phyloP scores from a whole-genome alignment of 305 asterid species.

The Petunia hybrid region DNA sequence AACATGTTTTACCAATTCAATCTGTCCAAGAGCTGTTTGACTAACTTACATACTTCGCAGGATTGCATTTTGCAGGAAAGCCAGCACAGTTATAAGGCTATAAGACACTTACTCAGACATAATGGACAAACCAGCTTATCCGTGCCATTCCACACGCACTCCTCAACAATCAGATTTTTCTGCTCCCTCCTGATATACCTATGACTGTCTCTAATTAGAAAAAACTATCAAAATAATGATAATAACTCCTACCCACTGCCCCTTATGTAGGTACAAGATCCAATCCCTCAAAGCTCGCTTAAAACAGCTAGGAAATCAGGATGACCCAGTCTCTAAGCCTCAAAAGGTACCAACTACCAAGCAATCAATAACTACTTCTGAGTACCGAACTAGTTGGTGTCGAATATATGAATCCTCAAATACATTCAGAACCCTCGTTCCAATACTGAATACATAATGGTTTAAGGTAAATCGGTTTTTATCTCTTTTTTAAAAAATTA shows the following conservation, averaged over 20 bases:
- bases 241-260: not conserved
- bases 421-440: not conserved
- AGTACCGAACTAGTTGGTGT: not conserved
- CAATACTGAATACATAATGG: too few relatives aligned
- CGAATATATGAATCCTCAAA: not conserved
- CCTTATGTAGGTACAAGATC: not conserved
- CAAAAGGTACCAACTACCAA: not conserved
- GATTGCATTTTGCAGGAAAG: not conserved
- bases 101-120: not conserved
- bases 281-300: not conserved
- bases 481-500: not conserved
- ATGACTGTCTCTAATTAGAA: not conserved
- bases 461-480: not conserved
- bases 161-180: not conserved
- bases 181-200: conserved; percentile 15
- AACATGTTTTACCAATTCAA: not conserved
- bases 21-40: not conserved
- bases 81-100: not conserved
- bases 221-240: not conserved
- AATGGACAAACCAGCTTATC: not conserved
- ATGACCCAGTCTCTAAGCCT: not conserved
- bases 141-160: not conserved
- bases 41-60: not conserved
- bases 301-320: not conserved
- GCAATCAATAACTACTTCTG: not conserved